Evolutionary conservation across 768 basidiomycete species (phyloP), one percentile per base, ranked within the genome.

Genomic region (Hericium coralloides): DNA sequence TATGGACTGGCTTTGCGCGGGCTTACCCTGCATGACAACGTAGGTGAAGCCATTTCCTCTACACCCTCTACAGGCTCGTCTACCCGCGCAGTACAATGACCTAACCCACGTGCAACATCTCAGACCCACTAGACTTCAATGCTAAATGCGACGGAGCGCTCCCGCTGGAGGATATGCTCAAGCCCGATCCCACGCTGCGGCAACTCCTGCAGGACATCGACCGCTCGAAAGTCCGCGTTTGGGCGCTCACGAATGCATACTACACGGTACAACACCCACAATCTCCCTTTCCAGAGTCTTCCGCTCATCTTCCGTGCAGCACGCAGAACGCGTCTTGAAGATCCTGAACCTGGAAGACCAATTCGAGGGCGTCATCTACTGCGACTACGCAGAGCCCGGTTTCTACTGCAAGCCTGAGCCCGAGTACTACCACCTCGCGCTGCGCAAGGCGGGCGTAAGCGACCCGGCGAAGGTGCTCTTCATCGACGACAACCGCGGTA

Each of bases 241-340:
- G 91, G 91, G 89, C 80, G 2, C 70, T 93, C 45, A 94, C 92
- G 3, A 94, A 94, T 65, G 92, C 92, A 12, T 92, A 92, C 67
- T 76, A 76, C 55, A 74, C 80, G 22, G 91, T 91, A 68, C 48
- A 76, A 70, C 43, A 2, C 31, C 31, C 31, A 9, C 31, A 7
- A 6, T 31, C 31, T 2, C 31, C 31, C 31, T 8, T 31, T 31
- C 10, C 31, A 31, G 31, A 9, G 2, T 31, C 31, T 8, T 9
- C 4, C 31, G 31, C 31, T 31, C 31, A 39, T 49, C 15, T 14
- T 5, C 12, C 31, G 1, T 45, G 4, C 62, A 94, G 91, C 92
- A 94, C 68, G 92, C 92, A 12, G 73, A 80, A 63, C 80, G 92
- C 20, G 92, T 94, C 2, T 76, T 94, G 56, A 74, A 75, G 15